Percentiles rank a stretch among this genome's conserved stretches.
Conservation (phyloP, 495 filamentous ascomycete genomes). For the Penicillium chermesinum region DNA sequence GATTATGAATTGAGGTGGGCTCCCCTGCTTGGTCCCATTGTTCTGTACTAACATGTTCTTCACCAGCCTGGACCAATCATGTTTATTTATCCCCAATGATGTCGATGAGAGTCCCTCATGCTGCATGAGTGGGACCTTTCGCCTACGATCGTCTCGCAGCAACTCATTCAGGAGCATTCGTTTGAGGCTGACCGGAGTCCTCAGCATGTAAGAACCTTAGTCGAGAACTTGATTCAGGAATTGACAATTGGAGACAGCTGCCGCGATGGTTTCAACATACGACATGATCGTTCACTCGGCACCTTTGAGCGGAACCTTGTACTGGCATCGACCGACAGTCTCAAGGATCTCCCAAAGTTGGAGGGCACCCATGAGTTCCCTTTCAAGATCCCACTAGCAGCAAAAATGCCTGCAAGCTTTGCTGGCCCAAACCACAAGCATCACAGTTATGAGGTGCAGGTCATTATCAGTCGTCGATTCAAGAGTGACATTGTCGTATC, state of each 20-base stretch:
- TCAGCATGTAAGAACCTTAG: not conserved
- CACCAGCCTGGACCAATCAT: not conserved
- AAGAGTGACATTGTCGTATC: not conserved
- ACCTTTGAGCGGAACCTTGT: not conserved
- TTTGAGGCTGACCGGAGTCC: not conserved
- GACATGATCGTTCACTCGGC: not conserved
- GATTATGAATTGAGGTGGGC: not conserved
- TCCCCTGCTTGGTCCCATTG: not conserved
- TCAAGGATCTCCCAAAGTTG: not conserved
- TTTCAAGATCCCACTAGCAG: conserved; percentile 17
- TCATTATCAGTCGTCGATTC: conserved; percentile 8
- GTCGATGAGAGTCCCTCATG: not conserved
- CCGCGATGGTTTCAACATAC: not conserved
- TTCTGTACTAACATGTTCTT: not conserved
- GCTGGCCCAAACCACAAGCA: conserved; percentile 15
- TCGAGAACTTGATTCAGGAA: not conserved
- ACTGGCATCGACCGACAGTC: not conserved
- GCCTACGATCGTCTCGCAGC: not conserved
- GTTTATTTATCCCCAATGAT: not conserved
- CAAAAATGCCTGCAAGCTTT: conserved; percentile 12
- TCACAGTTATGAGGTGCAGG: conserved; percentile 21
- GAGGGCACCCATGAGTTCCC: conserved; percentile 15
- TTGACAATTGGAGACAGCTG: not conserved
- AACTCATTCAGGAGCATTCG: not conserved
- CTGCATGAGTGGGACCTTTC: not conserved